Conservation (phyloP, 2,329 filamentous ascomycete species). For the Dryadomyces sulphureus region DNA sequence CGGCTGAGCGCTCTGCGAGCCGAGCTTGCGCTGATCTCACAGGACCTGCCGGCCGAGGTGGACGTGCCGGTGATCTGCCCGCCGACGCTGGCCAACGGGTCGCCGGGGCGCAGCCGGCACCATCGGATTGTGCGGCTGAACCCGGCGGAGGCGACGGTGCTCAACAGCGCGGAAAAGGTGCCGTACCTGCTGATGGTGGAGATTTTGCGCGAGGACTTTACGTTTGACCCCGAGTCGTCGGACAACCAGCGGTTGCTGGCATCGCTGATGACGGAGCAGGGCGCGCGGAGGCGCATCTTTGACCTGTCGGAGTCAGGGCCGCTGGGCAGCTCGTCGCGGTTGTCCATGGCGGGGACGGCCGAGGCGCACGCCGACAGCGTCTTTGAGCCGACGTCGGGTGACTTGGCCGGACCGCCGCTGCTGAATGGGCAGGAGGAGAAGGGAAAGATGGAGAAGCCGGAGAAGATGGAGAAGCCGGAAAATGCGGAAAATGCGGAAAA, state of each 20-base stretch:
- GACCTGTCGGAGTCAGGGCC: conserved; percentile 55
- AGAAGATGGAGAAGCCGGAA: neutral
- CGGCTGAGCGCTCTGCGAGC: conserved; percentile 68
- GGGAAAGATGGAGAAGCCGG: neutral
- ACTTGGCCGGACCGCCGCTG: conserved; percentile 59
- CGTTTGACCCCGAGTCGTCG: conserved; percentile 59
- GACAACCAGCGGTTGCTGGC: conserved; percentile 55
- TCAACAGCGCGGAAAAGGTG: conserved; percentile 78
- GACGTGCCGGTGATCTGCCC: conserved; percentile 74
- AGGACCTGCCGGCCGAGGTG: conserved; percentile 69
- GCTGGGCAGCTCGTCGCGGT: conserved; percentile 5
- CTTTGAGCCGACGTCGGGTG: conserved; percentile 68
- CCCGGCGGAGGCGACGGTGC: conserved; percentile 67
- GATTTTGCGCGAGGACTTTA: conserved; percentile 67
- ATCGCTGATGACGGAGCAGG: conserved; percentile 41
- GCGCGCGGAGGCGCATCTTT: conserved; percentile 45
- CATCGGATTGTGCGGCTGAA: conserved; percentile 74
- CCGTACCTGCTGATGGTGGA: conserved; percentile 78
- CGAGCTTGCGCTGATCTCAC: conserved; percentile 65
- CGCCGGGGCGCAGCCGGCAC: conserved; percentile 61
- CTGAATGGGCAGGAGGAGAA: neutral
- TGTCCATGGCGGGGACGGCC: conserved; percentile 19
- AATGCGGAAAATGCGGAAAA: neutral
- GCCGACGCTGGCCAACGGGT: conserved; percentile 55
- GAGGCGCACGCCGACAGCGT: conserved; percentile 52